Evolutionary conservation across 1,284 basidiomycete genomes (phyloP).

Genomic region (Earliella scabrosa): DNA sequence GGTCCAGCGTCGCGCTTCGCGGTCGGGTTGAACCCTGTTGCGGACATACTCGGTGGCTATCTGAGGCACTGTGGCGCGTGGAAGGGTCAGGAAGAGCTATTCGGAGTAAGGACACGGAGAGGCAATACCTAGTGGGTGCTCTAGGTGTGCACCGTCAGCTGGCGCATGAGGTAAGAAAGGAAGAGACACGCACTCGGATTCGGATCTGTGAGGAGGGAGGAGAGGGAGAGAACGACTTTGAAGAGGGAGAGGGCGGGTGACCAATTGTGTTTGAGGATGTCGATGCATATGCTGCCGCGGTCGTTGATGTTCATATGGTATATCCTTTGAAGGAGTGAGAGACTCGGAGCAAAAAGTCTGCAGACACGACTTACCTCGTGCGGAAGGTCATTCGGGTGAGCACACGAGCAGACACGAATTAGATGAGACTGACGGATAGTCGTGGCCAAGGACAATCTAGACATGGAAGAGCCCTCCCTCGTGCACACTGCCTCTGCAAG

Average conservation of each 20-base stretch:
- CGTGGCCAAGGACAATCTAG: slow-evolving; percentile 69
- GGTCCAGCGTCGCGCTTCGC: slow-evolving; percentile 68
- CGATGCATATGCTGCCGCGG: slow-evolving; percentile 73
- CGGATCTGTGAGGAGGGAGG: slow-evolving; percentile 86
- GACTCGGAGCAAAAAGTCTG: not conserved
- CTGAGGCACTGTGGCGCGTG: slow-evolving; percentile 59
- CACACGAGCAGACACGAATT: not conserved
- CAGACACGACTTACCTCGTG: slow-evolving; percentile 58
- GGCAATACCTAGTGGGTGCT: slow-evolving; percentile 71
- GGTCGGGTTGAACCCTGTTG: slow-evolving; percentile 66
- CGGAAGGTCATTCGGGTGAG: slow-evolving; percentile 64
- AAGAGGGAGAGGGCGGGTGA: slow-evolving; percentile 89
- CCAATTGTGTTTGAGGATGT: slow-evolving; percentile 90
- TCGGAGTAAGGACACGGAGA: too few species aligned
- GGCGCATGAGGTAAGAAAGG: not conserved
- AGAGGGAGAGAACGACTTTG: slow-evolving; percentile 89
- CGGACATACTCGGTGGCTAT: slow-evolving; percentile 74
- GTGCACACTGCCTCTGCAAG: slow-evolving; percentile 89
- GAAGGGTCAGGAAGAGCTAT: not conserved
- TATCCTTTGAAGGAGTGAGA: slow-evolving; percentile 54
- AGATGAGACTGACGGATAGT: slow-evolving; percentile 79
- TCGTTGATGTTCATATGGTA: slow-evolving; percentile 94
- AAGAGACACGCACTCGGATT: slow-evolving; percentile 69
- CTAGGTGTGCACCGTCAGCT: too few species aligned
- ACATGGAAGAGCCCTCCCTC: slow-evolving; percentile 86